Evolutionary conservation across 371 early-diverging fungal species (phyloP).

Genomic region (Mycotypha africana): DNA sequence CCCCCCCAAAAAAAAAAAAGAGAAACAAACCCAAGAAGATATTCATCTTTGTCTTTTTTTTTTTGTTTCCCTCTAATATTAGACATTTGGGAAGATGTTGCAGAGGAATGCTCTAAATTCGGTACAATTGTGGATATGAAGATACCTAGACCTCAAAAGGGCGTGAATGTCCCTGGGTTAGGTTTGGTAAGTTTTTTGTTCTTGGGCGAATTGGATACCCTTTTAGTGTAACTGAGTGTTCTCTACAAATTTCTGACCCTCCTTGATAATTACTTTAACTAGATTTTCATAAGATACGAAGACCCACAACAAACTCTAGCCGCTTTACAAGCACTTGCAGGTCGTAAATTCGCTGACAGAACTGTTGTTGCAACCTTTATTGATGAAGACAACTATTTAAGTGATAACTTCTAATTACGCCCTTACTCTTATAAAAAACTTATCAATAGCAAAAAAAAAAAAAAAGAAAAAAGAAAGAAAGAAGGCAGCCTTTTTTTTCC

Average conservation of each 20-base stretch:
- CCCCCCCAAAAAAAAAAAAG: no score
- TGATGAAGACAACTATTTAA: slow-evolving; percentile 61
- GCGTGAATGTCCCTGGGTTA: slow-evolving; percentile 56
- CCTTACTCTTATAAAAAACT: no score
- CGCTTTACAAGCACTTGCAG: slow-evolving; percentile 86
- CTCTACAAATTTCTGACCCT: background rate
- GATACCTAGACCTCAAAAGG: slow-evolving; percentile 77
- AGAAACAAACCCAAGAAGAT: background rate
- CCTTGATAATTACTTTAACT: background rate
- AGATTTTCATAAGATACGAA: slow-evolving; percentile 85
- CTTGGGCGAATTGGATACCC: background rate
- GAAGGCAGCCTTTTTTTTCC: no score
- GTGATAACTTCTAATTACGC: slow-evolving; percentile 45
- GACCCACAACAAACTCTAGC: slow-evolving; percentile 50
- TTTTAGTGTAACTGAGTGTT: background rate
- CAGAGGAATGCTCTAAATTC: slow-evolving; percentile 86
- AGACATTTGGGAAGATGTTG: slow-evolving; percentile 91
- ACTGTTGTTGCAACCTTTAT: slow-evolving; percentile 89
- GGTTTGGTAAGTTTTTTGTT: slow-evolving; percentile 68
- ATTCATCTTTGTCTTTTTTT: background rate
- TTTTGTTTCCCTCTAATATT: slow-evolving; percentile 3
- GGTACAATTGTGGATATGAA: slow-evolving; percentile 75
- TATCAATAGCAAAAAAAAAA: no score
- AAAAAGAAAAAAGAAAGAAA: no score
- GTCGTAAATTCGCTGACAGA: slow-evolving; percentile 90